Base-by-base conservation (phyloP, 164 flowering plant genomes). In the Dillenia turbinata region DNA sequence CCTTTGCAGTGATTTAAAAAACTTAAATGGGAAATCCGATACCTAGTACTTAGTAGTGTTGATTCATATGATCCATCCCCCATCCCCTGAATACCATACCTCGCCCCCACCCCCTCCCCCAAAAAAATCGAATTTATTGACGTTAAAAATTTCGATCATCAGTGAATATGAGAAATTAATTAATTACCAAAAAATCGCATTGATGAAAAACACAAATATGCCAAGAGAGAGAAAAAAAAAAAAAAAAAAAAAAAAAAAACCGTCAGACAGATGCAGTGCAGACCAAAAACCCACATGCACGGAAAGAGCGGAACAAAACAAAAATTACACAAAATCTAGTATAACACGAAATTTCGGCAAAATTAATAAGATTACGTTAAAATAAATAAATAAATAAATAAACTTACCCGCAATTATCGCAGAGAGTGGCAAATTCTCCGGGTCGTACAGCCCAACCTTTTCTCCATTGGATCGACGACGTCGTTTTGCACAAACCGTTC, bases 361-460 rank as follows among this genome's bases (percentile, higher is more conserved):
- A 59, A 14, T n/a, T 9, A 5, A n/a, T n/a, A 52, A 51, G 17
- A 51, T 51, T 12, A 14, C n/a, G 17, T 12, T 10, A 12, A 9
- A 58, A 15, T 5, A 46, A 60, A 47, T 62, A 12, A 13, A 47
- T 4, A 17, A 49, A 53, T 12, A 43, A 53, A 3, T 16, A 52
- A 53, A 63, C 51, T 66, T 81, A 88, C 94, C 90, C 85, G 83
- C 94, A 88, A 68, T 77, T 81, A 66, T 84, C 80, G 51, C 94
- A 88, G 57, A 88, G 87, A 70, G 15, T 57, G 8, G 86, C 85
- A 48, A 78, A 79, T 60, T 78, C 84, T 49, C 91, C 91, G 60
- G 94, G 83, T 79, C 88, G 84, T 69, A 85, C 65, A 45, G 68
- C 46, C 94, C 94, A 88, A 8, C 94, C 94, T 67, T 68, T 79